These are phyloP conservation scores for Chaetoscypha palmicola DNA, from an alignment of 2,329 filamentous ascomycete genomes.

Conservation along the genomic window DNA sequence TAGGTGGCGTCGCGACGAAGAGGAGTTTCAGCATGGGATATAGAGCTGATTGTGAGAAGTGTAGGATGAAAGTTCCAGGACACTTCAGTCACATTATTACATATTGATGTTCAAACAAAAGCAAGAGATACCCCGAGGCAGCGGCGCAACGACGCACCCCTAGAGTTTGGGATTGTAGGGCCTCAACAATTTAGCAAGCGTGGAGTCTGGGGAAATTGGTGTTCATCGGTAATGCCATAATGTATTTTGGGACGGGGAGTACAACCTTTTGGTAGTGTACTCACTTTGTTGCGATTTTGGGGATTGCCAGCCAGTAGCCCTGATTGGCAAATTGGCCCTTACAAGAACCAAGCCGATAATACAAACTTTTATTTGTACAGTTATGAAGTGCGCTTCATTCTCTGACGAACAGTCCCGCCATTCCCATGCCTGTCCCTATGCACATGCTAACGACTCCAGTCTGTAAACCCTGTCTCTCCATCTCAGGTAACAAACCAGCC, in stretches of 20 bases:
- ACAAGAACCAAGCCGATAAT: too few species aligned
- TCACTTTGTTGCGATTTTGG: too few species aligned
- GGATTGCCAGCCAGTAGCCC: too few species aligned
- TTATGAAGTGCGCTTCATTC: constrained; percentile 39
- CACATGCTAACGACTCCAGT: constrained; percentile 90
- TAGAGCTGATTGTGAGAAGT: constrained; percentile 72
- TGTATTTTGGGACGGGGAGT: background rate
- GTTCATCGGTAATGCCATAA: constrained; percentile 1
- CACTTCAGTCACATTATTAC: constrained; percentile 74
- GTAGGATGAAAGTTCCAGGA: constrained; percentile 64
- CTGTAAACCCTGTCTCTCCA: constrained; percentile 60
- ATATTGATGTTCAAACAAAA: constrained; percentile 14
- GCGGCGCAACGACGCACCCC: background rate
- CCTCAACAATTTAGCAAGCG: constrained; percentile 16
- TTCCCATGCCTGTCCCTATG: constrained; percentile 74
- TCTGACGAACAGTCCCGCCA: constrained; percentile 60
- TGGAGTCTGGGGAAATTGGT: constrained; percentile 13
- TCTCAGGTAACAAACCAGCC: constrained; percentile 55
- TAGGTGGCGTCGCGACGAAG: constrained; percentile 48
- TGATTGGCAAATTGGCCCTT: too few species aligned
- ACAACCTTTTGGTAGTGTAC: too few species aligned
- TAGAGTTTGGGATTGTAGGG: constrained; percentile 3
- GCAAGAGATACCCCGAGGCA: background rate
- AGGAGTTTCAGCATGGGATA: constrained; percentile 73
- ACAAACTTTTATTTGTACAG: constrained; percentile 1